These are phyloP conservation scores for Cotoneaster glaucophyllus DNA, from an alignment of 306 rosid genomes.

Conservation along the genomic window DNA sequence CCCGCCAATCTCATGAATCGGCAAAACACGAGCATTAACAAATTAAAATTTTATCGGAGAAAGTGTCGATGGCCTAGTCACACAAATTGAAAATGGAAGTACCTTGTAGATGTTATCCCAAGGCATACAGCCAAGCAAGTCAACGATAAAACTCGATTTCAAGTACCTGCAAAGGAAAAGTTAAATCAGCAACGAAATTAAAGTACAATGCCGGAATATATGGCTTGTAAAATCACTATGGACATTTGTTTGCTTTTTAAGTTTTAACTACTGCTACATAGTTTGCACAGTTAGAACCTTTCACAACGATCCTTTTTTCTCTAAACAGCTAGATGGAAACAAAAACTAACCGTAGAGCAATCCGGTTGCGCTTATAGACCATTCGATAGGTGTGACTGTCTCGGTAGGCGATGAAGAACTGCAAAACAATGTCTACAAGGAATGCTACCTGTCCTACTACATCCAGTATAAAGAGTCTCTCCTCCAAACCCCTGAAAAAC, in stretches of 20 bases:
- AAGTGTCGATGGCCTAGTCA: not conserved
- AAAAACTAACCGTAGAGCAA: slow-evolving; percentile 58
- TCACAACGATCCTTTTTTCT: not conserved
- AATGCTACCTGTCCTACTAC: slow-evolving; percentile 76
- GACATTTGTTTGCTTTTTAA: not conserved
- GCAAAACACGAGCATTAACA: not conserved
- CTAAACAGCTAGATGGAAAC: not conserved
- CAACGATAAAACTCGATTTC: slow-evolving; percentile 61
- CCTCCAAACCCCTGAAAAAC: slow-evolving; percentile 71
- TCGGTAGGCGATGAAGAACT: slow-evolving; percentile 72
- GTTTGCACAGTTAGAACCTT: not conserved
- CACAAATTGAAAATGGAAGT: slow-evolving; percentile 5
- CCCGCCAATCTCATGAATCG: not conserved
- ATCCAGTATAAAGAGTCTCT: slow-evolving; percentile 67
- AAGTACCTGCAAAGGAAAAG: slow-evolving; percentile 54
- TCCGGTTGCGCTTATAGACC: slow-evolving; percentile 58
- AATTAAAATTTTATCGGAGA: not conserved
- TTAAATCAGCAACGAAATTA: not conserved
- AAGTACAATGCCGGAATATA: not conserved
- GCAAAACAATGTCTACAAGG: slow-evolving; percentile 67
- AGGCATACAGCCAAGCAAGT: slow-evolving; percentile 84
- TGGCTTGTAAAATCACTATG: not conserved
- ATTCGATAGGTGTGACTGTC: slow-evolving; percentile 74
- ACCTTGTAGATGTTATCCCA: slow-evolving; percentile 96
- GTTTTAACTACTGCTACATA: not conserved